phyloP scores from a whole-genome alignment of 2,329 filamentous ascomycete genomes.

The Fusarium dimerum region DNA sequence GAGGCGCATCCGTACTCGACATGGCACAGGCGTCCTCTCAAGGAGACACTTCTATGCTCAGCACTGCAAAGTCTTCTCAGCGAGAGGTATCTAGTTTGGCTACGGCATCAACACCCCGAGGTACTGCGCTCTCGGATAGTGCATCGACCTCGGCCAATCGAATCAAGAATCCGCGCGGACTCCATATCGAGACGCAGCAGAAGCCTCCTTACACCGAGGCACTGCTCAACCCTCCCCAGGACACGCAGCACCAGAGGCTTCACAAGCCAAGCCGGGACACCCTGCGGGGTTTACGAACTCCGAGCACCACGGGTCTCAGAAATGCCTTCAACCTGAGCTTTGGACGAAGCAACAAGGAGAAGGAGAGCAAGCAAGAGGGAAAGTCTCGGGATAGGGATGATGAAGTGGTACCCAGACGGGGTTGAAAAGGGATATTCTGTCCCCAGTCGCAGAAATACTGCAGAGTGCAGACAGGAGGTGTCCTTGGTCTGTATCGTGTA shows the following conservation, averaged over 20 bases:
- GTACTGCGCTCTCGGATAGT: too few species aligned
- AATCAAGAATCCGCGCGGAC: conserved; percentile 27
- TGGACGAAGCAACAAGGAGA: conserved; percentile 1
- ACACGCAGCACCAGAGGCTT: conserved; percentile 8
- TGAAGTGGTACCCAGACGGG: conserved; percentile 15
- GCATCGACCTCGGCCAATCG: conserved; percentile 17
- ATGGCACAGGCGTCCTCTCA: conserved; percentile 1
- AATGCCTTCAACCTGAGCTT: conserved; percentile 8
- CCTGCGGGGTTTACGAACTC: conserved; percentile 12
- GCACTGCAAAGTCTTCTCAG: too few species aligned
- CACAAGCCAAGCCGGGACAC: conserved; percentile 23
- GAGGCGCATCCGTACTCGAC: background rate
- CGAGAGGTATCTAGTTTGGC: too few species aligned
- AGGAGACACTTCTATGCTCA: background rate
- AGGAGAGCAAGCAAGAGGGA: conserved; percentile 3
- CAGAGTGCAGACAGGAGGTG: background rate
- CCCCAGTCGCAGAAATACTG: background rate
- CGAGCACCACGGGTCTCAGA: conserved; percentile 14
- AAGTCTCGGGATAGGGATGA: conserved; percentile 9
- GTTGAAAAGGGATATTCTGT: conserved; percentile 8
- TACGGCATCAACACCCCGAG: too few species aligned
- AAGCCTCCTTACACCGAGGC: background rate
- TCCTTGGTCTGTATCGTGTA: too few species aligned
- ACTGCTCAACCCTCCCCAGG: background rate
- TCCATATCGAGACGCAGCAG: conserved; percentile 23